Evolutionary conservation across 2,329 filamentous ascomycete genomes (phyloP).

Genomic region (Fusarium sp.): DNA sequence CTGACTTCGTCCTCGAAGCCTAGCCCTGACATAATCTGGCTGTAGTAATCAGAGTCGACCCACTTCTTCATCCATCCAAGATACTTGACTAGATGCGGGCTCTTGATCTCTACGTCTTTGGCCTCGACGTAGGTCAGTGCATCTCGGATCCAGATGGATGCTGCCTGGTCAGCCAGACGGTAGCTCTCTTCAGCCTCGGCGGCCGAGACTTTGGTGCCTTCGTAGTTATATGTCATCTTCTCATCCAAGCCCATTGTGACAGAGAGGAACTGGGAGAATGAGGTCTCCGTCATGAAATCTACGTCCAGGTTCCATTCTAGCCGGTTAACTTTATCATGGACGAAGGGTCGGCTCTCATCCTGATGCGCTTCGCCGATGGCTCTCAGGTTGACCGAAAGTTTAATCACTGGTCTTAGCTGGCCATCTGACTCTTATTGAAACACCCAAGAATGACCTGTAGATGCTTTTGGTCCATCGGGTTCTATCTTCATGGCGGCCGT

Average conservation of each 20-base stretch:
- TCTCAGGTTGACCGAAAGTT: not conserved
- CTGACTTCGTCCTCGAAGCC: not conserved
- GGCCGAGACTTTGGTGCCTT: not conserved
- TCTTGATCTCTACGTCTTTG: not conserved
- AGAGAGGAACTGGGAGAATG: not conserved
- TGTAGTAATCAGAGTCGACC: not conserved
- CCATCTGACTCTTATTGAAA: not conserved
- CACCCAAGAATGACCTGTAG: not conserved
- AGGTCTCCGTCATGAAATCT: not conserved
- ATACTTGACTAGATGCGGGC: slow-evolving; percentile 3
- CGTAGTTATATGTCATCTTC: not conserved
- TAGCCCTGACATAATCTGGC: not conserved
- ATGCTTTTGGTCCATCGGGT: not conserved
- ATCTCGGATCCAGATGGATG: slow-evolving; percentile 1
- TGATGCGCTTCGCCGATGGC: not conserved
- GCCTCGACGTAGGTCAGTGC: not conserved
- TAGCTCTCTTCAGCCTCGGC: not conserved
- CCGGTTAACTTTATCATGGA: not conserved
- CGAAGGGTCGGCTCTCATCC: not conserved
- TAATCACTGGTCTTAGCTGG: not conserved
- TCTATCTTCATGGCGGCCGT: slow-evolving; percentile 7
- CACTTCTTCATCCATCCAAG: slow-evolving; percentile 9
- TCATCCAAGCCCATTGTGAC: not conserved
- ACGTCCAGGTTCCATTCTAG: not conserved
- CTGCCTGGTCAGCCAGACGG: not conserved